Evolutionary conservation across 441 rosid species (phyloP).

Genomic region (Eruca vesicaria): DNA sequence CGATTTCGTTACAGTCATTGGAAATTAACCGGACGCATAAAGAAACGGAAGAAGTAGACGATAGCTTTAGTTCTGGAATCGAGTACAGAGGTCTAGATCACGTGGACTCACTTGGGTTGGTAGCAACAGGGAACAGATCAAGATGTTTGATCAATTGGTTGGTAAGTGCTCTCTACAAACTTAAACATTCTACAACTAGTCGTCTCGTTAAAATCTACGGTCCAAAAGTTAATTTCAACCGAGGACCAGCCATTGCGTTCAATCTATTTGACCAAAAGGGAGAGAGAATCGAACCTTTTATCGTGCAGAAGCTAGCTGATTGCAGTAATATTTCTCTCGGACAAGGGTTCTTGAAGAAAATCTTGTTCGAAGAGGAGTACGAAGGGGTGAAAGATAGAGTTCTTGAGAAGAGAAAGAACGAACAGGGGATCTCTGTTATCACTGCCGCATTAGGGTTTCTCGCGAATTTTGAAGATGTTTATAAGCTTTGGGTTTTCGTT

Average conservation of each 20-base stretch:
- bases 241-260: constrained; percentile 90
- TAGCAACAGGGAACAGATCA: constrained; percentile 56
- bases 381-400: constrained; percentile 54
- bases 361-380: constrained; percentile 60
- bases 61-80: constrained; percentile 27
- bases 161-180: constrained; percentile 72
- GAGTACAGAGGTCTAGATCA: constrained; percentile 69
- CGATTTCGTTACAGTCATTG: constrained; percentile 34
- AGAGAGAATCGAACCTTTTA: constrained; percentile 67
- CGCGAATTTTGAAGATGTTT: constrained; percentile 73
- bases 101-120: constrained; percentile 68
- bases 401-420: constrained; percentile 47
- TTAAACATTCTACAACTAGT: constrained; percentile 55
- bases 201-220: constrained; percentile 75
- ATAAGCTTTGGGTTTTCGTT: constrained; percentile 80
- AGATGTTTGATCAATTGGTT: constrained; percentile 92
- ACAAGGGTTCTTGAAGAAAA: constrained; percentile 63
- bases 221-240: constrained; percentile 74
- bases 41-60: constrained; percentile 37
- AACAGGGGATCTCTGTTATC: constrained; percentile 58
- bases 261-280: constrained; percentile 85
- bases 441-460: constrained; percentile 81
- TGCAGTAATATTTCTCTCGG: constrained; percentile 69
- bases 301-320: constrained; percentile 92
- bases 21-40: constrained; percentile 22